Evolutionary conservation across 2,329 filamentous ascomycete species (phyloP).

Genomic region (Botrytis sinoallii): DNA sequence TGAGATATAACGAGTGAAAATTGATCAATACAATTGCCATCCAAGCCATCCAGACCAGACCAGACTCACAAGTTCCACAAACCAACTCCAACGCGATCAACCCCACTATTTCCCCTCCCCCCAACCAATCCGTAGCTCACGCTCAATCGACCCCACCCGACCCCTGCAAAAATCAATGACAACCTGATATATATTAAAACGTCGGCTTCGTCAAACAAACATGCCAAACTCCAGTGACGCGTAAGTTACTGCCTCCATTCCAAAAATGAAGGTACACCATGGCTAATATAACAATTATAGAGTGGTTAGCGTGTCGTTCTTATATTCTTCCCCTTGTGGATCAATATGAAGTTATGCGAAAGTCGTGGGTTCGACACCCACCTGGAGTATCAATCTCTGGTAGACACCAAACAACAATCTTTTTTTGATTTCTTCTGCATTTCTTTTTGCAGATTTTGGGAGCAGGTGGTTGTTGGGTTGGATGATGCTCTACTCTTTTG

Average conservation of each 20-base stretch:
- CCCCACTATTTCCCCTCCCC: background rate
- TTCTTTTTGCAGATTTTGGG: background rate
- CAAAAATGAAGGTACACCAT: conserved; percentile 22
- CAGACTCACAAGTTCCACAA: background rate
- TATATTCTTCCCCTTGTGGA: conserved; percentile 33
- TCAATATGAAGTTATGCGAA: conserved; percentile 37
- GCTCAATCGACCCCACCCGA: fast-evolving
- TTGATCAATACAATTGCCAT: background rate
- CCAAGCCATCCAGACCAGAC: background rate
- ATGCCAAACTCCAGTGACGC: conserved; percentile 32
- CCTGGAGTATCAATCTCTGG: conserved; percentile 29
- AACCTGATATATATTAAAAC: background rate
- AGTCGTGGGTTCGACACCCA: conserved; percentile 37
- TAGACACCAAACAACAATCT: background rate
- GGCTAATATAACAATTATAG: conserved; percentile 29
- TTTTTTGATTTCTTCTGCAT: background rate
- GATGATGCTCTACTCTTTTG: no score
- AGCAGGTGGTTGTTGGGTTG: background rate
- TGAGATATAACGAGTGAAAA: background rate
- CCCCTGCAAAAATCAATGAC: background rate
- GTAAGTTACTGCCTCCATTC: conserved; percentile 28
- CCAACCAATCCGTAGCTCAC: background rate
- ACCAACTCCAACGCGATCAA: background rate
- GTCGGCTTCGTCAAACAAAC: conserved; percentile 7
- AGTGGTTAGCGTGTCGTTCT: conserved; percentile 39